Percentiles rank a stretch among this genome's conserved stretches.
Conservation (phyloP, 805 yeast species). For the Cyberlindnera mycetangii region DNA sequence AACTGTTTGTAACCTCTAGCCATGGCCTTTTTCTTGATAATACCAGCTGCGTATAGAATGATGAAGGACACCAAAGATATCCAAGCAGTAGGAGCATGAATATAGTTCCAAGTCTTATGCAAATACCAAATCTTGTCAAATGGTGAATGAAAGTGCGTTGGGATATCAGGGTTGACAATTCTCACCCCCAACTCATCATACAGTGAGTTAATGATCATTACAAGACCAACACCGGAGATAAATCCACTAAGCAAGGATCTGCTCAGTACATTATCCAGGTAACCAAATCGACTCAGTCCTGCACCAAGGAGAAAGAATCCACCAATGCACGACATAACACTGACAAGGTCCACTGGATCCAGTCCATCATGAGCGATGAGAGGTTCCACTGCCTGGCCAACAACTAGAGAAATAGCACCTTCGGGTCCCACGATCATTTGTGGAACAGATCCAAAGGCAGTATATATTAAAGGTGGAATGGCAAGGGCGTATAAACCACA, state of each 20-base stretch:
- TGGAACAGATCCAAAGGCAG: conserved; percentile 81
- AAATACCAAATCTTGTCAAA: conserved; percentile 65
- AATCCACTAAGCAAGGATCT: conserved; percentile 79
- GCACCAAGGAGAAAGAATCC: conserved; percentile 71
- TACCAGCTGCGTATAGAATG: conserved; percentile 42
- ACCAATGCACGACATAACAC: conserved; percentile 67
- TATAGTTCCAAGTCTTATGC: conserved; percentile 41
- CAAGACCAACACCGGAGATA: conserved; percentile 79
- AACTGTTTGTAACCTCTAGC: conserved; percentile 36
- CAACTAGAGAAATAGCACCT: conserved; percentile 79
- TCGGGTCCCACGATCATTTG: conserved; percentile 91
- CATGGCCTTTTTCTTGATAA: conserved; percentile 35
- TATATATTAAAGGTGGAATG: conserved; percentile 74
- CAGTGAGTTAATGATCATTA: conserved; percentile 75
- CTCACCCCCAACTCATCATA: conserved; percentile 71
- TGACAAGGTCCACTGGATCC: conserved; percentile 54
- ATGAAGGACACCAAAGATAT: conserved; percentile 55
- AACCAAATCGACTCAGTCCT: conserved; percentile 84
- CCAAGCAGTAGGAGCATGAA: conserved; percentile 57
- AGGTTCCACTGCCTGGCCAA: conserved; percentile 76
- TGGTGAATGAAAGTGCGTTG: conserved; percentile 64
- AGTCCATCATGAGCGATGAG: conserved; percentile 41
- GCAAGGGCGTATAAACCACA: conserved; percentile 77
- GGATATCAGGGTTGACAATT: conserved; percentile 41
- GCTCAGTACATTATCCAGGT: conserved; percentile 74